These are phyloP conservation scores for Phytophthora multivora DNA, from an alignment of 352 stramenopile species.

Conservation along the genomic window DNA sequence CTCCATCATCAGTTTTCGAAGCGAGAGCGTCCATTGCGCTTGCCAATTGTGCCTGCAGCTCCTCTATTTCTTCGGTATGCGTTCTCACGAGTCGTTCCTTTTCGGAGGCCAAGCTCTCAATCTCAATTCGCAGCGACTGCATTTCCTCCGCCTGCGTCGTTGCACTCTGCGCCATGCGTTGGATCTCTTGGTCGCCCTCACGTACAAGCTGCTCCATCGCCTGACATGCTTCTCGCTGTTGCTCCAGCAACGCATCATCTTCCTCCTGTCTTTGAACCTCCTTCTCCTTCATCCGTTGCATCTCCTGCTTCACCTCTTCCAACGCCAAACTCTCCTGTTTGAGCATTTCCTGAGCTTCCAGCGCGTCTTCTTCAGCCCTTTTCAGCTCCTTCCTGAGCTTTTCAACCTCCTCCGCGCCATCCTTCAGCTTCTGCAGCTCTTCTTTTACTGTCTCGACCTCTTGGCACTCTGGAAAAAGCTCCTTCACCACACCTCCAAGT, in stretches of 20 bases:
- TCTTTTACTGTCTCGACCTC: slow-evolving; percentile 18
- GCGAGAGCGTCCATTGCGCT: slow-evolving; percentile 22
- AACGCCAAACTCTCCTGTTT: slow-evolving; percentile 41
- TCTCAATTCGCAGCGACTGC: slow-evolving; percentile 27
- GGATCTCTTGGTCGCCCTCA: slow-evolving; percentile 51
- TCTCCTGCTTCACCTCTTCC: slow-evolving; percentile 37
- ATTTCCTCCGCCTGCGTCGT: slow-evolving; percentile 38
- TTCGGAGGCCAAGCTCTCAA: slow-evolving; percentile 27
- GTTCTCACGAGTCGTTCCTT: slow-evolving; percentile 26
- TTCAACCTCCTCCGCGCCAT: slow-evolving; percentile 7
- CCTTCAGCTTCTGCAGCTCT: slow-evolving; percentile 11
- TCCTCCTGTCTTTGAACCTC: slow-evolving; percentile 41
- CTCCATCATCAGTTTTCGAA: slow-evolving; percentile 1
- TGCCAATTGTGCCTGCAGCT: slow-evolving; percentile 34
- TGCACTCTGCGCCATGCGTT: slow-evolving; percentile 37
- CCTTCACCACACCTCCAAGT: slow-evolving; percentile 20
- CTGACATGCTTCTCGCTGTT: slow-evolving; percentile 47
- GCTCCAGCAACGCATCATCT: slow-evolving; percentile 40
- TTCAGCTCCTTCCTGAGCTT: slow-evolving; percentile 19
- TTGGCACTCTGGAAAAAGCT: slow-evolving; percentile 21
- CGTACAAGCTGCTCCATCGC: slow-evolving; percentile 49
- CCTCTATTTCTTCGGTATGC: slow-evolving; percentile 28
- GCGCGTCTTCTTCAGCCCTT: slow-evolving; percentile 29
- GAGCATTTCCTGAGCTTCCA: slow-evolving; percentile 38
- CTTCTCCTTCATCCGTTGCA: slow-evolving; percentile 38